Evolutionary conservation across 2,329 filamentous ascomycete species (phyloP).

Genomic region (Penicillium sp.): DNA sequence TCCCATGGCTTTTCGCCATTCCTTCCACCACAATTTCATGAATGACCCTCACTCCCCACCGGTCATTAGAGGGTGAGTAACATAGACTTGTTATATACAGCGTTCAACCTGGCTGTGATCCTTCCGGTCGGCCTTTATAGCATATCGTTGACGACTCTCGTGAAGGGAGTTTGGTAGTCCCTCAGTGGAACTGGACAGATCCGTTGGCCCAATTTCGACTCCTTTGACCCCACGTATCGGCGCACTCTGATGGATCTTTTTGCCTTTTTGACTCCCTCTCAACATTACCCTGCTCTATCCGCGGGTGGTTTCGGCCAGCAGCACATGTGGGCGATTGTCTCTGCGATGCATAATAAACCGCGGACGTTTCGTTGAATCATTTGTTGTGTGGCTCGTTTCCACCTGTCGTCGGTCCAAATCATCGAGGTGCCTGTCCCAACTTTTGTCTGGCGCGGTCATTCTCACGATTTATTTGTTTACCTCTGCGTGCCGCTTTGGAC

Average conservation of each 20-base stretch:
- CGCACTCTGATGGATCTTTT: slow-evolving; percentile 12
- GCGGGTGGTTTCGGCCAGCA: slow-evolving; percentile 3
- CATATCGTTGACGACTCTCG: slow-evolving; percentile 16
- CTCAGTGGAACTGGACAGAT: slow-evolving; percentile 10
- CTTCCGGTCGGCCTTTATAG: slow-evolving; percentile 1
- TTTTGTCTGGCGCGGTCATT: slow-evolving; percentile 7
- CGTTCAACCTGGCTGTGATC: slow-evolving; percentile 10
- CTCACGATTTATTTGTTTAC: slow-evolving; percentile 5
- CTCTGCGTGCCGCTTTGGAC: slow-evolving; percentile 7
- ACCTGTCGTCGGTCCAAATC: slow-evolving; percentile 10
- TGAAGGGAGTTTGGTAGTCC: slow-evolving; percentile 16
- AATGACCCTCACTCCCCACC: slow-evolving; percentile 22
- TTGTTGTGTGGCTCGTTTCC: neutral
- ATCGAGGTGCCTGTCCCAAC: slow-evolving; percentile 12
- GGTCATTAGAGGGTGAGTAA: slow-evolving; percentile 24
- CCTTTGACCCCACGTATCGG: slow-evolving; percentile 13
- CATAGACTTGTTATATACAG: slow-evolving; percentile 15
- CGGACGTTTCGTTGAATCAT: slow-evolving; percentile 15
- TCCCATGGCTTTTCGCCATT: slow-evolving; percentile 21
- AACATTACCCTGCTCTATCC: slow-evolving; percentile 2
- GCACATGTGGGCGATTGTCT: slow-evolving; percentile 13
- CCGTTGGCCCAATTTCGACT: slow-evolving; percentile 10
- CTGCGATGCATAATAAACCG: slow-evolving; percentile 34
- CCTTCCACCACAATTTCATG: slow-evolving; percentile 19
- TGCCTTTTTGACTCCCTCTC: neutral